phyloP scores from a whole-genome alignment of 352 stramenopile genomes.

The Pythium phragmitis region DNA sequence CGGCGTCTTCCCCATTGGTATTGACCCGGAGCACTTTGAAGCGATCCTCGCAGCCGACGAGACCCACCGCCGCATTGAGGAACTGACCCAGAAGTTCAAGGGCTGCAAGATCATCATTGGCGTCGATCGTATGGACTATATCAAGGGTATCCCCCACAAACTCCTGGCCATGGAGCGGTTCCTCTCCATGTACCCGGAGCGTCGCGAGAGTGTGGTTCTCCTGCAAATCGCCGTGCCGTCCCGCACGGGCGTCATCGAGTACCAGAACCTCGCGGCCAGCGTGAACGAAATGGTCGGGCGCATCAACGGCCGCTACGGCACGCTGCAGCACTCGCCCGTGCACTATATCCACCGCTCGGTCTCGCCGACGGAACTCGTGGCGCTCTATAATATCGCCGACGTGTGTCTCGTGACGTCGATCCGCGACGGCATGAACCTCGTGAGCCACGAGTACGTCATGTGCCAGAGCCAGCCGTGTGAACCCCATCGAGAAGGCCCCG shows the following conservation, averaged over 20 bases:
- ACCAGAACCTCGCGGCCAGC: conserved; percentile 75
- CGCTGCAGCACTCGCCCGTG: conserved; percentile 81
- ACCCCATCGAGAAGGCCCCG: conserved; percentile 61
- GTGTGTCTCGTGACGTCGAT: conserved; percentile 90
- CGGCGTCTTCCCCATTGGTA: conserved; percentile 85
- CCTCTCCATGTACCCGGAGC: conserved; percentile 80
- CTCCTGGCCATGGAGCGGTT: conserved; percentile 87
- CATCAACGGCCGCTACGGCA: conserved; percentile 88
- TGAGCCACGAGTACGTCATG: conserved; percentile 89
- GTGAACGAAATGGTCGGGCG: conserved; percentile 88
- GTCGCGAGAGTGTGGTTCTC: conserved; percentile 90
- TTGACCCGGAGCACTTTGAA: conserved; percentile 85
- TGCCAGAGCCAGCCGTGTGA: conserved; percentile 71
- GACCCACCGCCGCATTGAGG: conserved; percentile 57
- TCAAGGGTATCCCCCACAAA: conserved; percentile 88
- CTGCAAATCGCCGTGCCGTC: conserved; percentile 94
- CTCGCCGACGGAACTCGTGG: conserved; percentile 79
- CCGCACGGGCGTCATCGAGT: conserved; percentile 79
- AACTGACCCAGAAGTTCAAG: conserved; percentile 61
- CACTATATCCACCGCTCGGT: conserved; percentile 88
- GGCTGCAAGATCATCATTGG: conserved; percentile 81
- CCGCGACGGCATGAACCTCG: conserved; percentile 89
- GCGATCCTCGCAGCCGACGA: conserved; percentile 44
- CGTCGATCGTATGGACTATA: conserved; percentile 87
- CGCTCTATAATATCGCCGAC: conserved; percentile 89